A percentile compares a stretch with the other conserved stretches of the same genome.
phyloP scores from a whole-genome alignment of 176 grass and related monocot genomes.

The Carex myosuroides region DNA sequence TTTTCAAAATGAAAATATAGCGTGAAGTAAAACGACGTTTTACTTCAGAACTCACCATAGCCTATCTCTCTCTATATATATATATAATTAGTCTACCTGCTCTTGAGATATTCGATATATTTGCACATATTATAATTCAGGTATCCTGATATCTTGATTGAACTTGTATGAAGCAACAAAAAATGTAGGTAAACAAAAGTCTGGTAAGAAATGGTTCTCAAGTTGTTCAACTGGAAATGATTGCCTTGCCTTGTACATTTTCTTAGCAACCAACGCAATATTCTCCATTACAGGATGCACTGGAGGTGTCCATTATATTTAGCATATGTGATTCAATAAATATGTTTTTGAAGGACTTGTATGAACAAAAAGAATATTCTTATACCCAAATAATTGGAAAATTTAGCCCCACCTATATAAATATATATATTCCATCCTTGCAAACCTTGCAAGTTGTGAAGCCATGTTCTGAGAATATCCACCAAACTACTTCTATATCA shows the following conservation, averaged over 20 bases:
- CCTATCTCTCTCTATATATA: no score
- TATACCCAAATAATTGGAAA: background rate
- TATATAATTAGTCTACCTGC: background rate
- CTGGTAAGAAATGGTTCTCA: background rate
- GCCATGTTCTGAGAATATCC: slow-evolving; percentile 20
- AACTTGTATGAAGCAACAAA: background rate
- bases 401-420: background rate
- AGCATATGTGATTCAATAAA: background rate
- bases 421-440: background rate
- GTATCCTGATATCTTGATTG: background rate
- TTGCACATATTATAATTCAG: no score
- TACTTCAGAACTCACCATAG: no score
- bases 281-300: background rate
- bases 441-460: background rate
- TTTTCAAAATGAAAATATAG: no score
- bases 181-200: background rate
- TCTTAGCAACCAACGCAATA: background rate
- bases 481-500: slow-evolving; percentile 9
- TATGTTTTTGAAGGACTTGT: background rate
- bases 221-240: background rate
- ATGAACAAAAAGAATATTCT: background rate
- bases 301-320: no score
- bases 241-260: background rate
- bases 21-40: no score
- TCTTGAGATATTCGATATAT: background rate